phyloP scores from a whole-genome alignment of 1,284 basidiomycete species.

The Naganishia albida region DNA sequence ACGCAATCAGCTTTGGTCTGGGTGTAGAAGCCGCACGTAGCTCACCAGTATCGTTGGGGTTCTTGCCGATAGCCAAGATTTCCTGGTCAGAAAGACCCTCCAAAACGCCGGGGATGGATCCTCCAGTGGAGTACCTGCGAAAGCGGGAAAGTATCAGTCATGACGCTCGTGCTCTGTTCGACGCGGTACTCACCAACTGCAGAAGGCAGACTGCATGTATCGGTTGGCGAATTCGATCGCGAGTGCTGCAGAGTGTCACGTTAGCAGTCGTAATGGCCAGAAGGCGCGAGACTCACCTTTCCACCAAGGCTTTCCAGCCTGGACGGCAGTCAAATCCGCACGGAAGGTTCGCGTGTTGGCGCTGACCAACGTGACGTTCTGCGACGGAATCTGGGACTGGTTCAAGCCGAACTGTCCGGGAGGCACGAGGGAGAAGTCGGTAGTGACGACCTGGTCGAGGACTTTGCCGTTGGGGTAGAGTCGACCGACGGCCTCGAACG shows the following conservation, averaged over 20 bases:
- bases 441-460: conserved; percentile 51
- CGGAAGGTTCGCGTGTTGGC: conserved; percentile 65
- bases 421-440: conserved; percentile 70
- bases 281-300: conserved; percentile 55
- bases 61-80: conserved; percentile 68
- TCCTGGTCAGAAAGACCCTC: conserved; percentile 68
- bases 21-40: conserved; percentile 75
- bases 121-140: conserved; percentile 64
- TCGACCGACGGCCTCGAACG: conserved; percentile 60
- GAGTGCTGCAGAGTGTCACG: conserved; percentile 53
- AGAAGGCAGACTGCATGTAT: conserved; percentile 77
- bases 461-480: conserved; percentile 39
- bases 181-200: conserved; percentile 71
- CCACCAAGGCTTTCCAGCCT: conserved; percentile 51
- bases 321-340: conserved; percentile 39
- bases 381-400: conserved; percentile 67
- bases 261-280: too few species aligned
- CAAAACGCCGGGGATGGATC: conserved; percentile 69
- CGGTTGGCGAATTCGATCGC: conserved; percentile 62
- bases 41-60: conserved; percentile 55
- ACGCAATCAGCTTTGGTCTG: background rate
- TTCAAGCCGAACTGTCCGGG: conserved; percentile 70
- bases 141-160: background rate
- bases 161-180: background rate
- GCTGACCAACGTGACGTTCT: conserved; percentile 59